Evolutionary conservation across 257 asterid genomes (phyloP), one percentile per base, ranked within the genome.

Genomic region (Jacaranda mimosifolia): DNA sequence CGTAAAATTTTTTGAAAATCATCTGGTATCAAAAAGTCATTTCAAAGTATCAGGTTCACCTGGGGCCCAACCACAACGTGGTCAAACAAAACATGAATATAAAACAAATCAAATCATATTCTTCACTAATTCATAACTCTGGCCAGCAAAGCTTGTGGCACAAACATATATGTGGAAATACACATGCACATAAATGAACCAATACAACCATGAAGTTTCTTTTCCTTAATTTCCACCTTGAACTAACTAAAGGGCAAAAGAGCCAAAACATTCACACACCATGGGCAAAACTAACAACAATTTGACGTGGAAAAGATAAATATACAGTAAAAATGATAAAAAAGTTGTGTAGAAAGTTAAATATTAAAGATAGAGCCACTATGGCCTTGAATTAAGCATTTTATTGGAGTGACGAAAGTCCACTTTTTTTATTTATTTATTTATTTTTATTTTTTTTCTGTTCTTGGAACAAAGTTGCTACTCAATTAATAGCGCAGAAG

Each of bases 151-250:
- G 71, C 38, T 40, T 4, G 55, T 15, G 38, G 17, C 36, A 66
- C 53, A 40, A n/a, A 26, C 32, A 26, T 26, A 26, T 26, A 26
- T 26, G 32, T 26, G 32, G 32, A 26, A 26, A 26, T 2, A 26
- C 32, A 26, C 32, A 26, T 26, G 32, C 32, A 26, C 32, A 26
- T 26, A 26, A 26, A 26, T 26, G 2, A 2, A 26, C 32, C 32
- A 26, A 26, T 17, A 15, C 35, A 26, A 26, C 32, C 57, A 0
- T 64, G 46, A 17, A 15, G 36, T 1, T 66, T 42, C 38, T 66
- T 40, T 66, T 42, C 36, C 71, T 43, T 45, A 66, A 40, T 66
- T 66, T 66, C n/a, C 10, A 38, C 36, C 71, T 66, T 42, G 32
- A 42, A 66, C 38, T 66, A 66, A 66, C n/a, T 35, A 40, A 66